Conservation (phyloP, 2,329 filamentous ascomycete genomes). For the Pyricularia pennisetigena region DNA sequence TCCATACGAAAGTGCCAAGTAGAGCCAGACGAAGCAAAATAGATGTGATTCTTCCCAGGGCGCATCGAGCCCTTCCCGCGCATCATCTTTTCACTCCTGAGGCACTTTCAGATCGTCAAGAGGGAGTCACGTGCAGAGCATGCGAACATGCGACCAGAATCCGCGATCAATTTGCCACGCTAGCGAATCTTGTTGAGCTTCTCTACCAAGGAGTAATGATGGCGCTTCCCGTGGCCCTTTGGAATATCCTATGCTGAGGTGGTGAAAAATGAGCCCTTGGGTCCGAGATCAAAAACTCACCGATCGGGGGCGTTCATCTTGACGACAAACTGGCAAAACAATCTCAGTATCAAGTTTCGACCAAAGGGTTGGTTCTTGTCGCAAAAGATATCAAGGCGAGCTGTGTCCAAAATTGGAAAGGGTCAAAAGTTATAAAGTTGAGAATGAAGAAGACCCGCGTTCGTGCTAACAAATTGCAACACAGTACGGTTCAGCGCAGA, state of each 20-base stretch:
- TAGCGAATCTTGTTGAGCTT: neutral
- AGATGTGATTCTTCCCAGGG: neutral
- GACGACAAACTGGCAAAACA: slow-evolving; percentile 1
- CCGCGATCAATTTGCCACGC: neutral
- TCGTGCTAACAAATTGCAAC: neutral
- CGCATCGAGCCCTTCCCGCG: neutral
- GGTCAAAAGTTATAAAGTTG: neutral
- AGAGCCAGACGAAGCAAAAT: too few species aligned
- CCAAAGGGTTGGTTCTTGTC: neutral
- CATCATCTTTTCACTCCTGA: neutral
- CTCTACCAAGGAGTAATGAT: neutral
- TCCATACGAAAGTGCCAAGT: neutral
- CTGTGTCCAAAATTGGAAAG: neutral
- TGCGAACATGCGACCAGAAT: neutral
- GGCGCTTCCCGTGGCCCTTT: neutral
- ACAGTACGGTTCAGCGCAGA: neutral
- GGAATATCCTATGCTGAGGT: neutral
- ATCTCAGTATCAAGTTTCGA: neutral
- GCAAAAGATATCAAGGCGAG: neutral
- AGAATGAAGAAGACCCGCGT: neutral
- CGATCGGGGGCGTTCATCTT: slow-evolving; percentile 49
- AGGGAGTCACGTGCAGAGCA: neutral
- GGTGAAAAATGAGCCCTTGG: neutral
- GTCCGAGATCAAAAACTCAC: slow-evolving; percentile 25
- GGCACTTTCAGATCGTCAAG: neutral